Conservation (phyloP, 164 flowering plant genomes). For the Tetracentron sinense region DNA sequence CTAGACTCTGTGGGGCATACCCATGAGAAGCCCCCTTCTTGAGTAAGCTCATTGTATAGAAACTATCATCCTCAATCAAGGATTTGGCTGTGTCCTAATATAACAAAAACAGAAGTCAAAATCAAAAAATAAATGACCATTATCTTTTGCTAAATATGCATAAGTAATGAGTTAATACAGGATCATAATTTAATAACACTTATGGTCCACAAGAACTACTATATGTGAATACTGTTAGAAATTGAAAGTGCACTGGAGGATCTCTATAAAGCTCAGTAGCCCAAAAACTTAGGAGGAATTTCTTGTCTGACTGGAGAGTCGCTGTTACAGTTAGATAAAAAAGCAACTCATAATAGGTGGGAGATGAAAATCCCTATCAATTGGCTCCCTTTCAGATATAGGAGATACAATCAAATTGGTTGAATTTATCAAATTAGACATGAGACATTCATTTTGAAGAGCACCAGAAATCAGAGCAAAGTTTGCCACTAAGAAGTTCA, state of each 20-base stretch:
- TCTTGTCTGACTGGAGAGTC: too few relatives aligned
- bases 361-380: too few relatives aligned
- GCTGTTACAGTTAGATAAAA: too few relatives aligned
- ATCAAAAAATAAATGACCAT: not conserved
- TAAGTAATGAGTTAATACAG: not conserved
- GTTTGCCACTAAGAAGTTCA: too few relatives aligned
- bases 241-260: not conserved
- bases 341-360: too few relatives aligned
- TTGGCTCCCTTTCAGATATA: too few relatives aligned
- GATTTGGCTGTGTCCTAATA: conserved; percentile 88
- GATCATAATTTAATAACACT: not conserved
- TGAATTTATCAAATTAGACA: too few relatives aligned
- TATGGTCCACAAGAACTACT: not conserved
- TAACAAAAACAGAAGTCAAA: conserved; percentile 1
- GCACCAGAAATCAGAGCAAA: too few relatives aligned
- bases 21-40: conserved; percentile 94
- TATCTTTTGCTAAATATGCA: not conserved
- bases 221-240: not conserved
- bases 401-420: too few relatives aligned
- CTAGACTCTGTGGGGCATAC: conserved; percentile 62
- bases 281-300: too few relatives aligned
- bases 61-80: conserved; percentile 90
- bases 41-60: conserved; percentile 80
- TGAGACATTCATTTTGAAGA: too few relatives aligned
- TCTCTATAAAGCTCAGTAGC: not conserved